Evolutionary conservation across 495 filamentous ascomycete species (phyloP).

Genomic region (Usnea hakonensis): DNA sequence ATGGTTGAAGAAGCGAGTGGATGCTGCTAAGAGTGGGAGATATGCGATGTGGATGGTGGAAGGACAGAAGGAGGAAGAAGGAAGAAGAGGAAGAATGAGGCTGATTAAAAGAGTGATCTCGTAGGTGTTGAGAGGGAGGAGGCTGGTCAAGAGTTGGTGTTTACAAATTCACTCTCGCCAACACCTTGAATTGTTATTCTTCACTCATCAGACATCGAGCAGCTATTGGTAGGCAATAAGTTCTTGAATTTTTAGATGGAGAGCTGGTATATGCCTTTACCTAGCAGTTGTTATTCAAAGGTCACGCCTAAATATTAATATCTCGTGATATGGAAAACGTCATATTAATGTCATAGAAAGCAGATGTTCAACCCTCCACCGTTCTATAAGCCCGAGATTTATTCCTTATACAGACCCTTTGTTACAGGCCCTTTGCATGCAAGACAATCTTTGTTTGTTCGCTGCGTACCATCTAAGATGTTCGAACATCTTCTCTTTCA

Average conservation of each 20-base stretch:
- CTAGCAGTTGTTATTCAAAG: not conserved
- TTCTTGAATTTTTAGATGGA: no score
- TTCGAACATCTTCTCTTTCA: not conserved
- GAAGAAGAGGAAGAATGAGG: not conserved
- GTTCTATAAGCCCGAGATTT: not conserved
- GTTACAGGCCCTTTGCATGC: not conserved
- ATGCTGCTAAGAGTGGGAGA: not conserved
- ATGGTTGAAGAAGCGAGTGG: not conserved
- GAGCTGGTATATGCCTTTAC: not conserved
- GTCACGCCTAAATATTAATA: not conserved
- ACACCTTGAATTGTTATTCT: not conserved
- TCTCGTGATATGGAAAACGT: not conserved
- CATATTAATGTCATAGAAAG: no score
- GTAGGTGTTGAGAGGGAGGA: not conserved
- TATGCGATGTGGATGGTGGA: not conserved
- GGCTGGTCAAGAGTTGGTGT: not conserved
- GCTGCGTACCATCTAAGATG: not conserved
- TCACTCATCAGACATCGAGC: not conserved
- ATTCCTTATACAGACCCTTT: not conserved
- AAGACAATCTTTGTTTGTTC: not conserved
- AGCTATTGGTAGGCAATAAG: not conserved
- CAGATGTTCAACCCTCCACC: no score
- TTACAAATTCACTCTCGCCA: not conserved
- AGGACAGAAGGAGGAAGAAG: no score
- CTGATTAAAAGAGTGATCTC: not conserved